A percentile compares a stretch with the other conserved stretches of the same genome.
Evolutionary conservation across 106 monocot species (phyloP).

Genomic region (Dendrobium nobile): DNA sequence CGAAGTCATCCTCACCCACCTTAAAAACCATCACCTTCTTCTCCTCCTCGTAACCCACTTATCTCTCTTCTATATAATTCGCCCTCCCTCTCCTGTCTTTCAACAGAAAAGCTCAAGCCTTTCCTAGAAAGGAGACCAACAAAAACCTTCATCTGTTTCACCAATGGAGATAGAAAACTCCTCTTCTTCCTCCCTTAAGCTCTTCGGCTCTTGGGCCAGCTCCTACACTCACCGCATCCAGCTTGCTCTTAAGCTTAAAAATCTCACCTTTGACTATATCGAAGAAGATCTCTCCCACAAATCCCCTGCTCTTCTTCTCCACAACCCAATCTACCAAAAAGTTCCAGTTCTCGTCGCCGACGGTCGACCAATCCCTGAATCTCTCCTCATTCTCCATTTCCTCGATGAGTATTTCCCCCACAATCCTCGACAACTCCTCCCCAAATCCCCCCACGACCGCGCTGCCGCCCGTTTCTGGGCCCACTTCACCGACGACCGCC

Average conservation of each 20-base stretch:
- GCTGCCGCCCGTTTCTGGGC: conserved; percentile 61
- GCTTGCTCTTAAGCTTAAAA: conserved; percentile 63
- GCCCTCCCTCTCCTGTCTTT: background rate
- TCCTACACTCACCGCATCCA: conserved; percentile 70
- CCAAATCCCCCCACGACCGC: conserved; percentile 35
- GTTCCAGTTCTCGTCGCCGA: conserved; percentile 60
- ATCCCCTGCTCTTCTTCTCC: conserved; percentile 42
- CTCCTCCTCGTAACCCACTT: too few species aligned
- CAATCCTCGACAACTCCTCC: conserved; percentile 22
- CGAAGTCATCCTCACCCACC: too few species aligned
- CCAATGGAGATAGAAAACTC: too few species aligned
- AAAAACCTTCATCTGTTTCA: too few species aligned
- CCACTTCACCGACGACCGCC: conserved; percentile 47
- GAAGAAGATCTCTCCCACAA: conserved; percentile 60
- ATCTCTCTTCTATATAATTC: background rate
- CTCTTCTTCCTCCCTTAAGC: background rate
- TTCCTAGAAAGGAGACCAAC: too few species aligned
- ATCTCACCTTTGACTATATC: conserved; percentile 46
- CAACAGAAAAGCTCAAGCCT: too few species aligned
- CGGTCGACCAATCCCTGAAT: conserved; percentile 46
- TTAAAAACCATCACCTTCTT: too few species aligned
- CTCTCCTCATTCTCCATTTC: conserved; percentile 67
- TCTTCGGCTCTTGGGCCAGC: conserved; percentile 48
- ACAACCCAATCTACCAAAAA: conserved; percentile 64
- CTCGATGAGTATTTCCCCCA: conserved; percentile 41